phyloP scores from a whole-genome alignment of 208 protist genomes.

The Leishmania gerbilli region DNA sequence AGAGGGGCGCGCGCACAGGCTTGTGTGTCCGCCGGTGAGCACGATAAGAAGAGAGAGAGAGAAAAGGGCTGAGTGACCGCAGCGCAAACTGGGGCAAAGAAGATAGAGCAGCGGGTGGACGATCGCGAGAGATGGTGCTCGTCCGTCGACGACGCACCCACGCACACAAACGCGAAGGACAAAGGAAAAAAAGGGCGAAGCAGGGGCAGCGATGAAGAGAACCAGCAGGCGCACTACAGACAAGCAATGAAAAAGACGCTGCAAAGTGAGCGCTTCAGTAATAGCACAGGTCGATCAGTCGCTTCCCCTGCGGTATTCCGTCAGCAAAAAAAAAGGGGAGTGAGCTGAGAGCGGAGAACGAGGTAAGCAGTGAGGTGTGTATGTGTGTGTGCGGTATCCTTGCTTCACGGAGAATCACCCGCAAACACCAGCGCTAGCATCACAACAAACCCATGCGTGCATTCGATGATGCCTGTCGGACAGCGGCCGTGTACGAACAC shows the following conservation, averaged over 20 bases:
- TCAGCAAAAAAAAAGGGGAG: neutral
- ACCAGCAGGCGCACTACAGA: neutral
- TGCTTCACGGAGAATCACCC: neutral
- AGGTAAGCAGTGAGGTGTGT: neutral
- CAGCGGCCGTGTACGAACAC: neutral
- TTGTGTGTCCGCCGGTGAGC: neutral
- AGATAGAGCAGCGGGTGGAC: neutral
- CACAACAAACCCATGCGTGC: neutral
- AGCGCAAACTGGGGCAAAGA: neutral
- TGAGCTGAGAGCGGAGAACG: neutral
- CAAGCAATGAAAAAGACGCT: neutral
- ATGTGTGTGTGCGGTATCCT: neutral
- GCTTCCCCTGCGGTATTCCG: neutral
- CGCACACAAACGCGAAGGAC: neutral
- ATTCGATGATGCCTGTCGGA: neutral
- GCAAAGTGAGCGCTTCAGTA: neutral
- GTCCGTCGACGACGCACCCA: neutral
- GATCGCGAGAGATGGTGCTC: neutral
- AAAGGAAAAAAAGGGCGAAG: neutral
- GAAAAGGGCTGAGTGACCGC: neutral
- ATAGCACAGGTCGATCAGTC: neutral
- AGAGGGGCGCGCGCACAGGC: neutral
- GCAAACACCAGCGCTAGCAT: neutral
- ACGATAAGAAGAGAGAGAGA: neutral
- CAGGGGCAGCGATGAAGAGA: neutral